Conservation (phyloP, 306 rosid species). For the Rosa rugosa region DNA sequence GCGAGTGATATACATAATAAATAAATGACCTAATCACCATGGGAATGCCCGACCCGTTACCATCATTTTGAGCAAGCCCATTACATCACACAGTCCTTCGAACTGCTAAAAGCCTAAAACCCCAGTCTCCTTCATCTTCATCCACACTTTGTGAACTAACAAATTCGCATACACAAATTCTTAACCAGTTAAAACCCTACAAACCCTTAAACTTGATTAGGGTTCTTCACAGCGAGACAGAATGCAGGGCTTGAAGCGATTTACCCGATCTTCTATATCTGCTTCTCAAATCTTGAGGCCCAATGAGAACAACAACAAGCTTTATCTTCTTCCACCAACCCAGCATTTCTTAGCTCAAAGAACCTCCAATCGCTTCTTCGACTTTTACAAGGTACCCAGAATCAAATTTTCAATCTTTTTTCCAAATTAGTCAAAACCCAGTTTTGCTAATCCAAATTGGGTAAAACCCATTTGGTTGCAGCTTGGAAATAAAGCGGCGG, state of each 20-base stretch:
- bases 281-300: slow-evolving; percentile 28
- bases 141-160: background rate
- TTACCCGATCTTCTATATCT: slow-evolving; percentile 36
- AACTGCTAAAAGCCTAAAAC: background rate
- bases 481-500: slow-evolving; percentile 64
- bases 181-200: background rate
- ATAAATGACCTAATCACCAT: too few relatives aligned
- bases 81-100: background rate
- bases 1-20: too few relatives aligned
- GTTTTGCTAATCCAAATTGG: slow-evolving; percentile 5
- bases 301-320: slow-evolving; percentile 25
- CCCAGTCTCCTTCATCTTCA: background rate
- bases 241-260: slow-evolving; percentile 55
- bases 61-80: too few relatives aligned
- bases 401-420: background rate
- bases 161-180: background rate
- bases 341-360: slow-evolving; percentile 54
- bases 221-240: background rate
- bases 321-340: slow-evolving; percentile 36
- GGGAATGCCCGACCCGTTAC: too few relatives aligned
- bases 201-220: background rate
- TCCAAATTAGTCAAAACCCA: background rate
- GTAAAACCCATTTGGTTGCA: slow-evolving; percentile 29
- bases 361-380: slow-evolving; percentile 74
- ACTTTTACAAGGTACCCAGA: slow-evolving; percentile 61